These are phyloP conservation scores for Pascua sp. DNA, from an alignment of 1,284 basidiomycete genomes.

Conservation along the genomic window DNA sequence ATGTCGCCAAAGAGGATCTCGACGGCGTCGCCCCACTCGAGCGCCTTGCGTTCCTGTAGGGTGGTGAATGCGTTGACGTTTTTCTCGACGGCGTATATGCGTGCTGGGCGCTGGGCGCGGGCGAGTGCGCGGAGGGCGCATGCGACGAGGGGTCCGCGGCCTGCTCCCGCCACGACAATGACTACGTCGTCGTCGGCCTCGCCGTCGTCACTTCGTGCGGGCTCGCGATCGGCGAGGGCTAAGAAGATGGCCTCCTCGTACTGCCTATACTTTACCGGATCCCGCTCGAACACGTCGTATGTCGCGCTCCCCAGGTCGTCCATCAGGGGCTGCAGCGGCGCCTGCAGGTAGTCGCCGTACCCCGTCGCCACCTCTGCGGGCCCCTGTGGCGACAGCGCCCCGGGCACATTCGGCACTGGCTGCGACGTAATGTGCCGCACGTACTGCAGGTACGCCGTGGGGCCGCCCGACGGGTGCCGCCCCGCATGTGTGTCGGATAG, in stretches of 20 bases:
- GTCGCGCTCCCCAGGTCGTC: conserved; percentile 92
- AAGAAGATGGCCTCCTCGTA: conserved; percentile 91
- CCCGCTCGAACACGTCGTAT: conserved; percentile 96
- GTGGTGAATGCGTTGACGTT: conserved; percentile 91
- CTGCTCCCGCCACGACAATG: conserved; percentile 90
- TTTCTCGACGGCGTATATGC: conserved; percentile 90
- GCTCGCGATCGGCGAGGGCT: conserved; percentile 70
- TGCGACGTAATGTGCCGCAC: conserved; percentile 75
- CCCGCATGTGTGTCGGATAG: conserved; percentile 64
- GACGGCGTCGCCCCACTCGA: conserved; percentile 81
- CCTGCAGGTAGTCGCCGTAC: conserved; percentile 93
- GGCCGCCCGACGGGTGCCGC: conserved; percentile 73
- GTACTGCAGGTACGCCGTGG: conserved; percentile 86
- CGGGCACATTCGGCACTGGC: conserved; percentile 11
- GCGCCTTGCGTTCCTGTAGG: conserved; percentile 73
- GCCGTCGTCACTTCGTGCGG: background rate
- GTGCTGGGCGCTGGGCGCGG: conserved; percentile 63
- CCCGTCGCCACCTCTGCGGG: conserved; percentile 83
- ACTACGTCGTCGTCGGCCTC: conserved; percentile 38
- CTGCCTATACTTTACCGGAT: conserved; percentile 91
- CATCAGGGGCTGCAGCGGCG: conserved; percentile 94
- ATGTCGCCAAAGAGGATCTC: conserved; percentile 89
- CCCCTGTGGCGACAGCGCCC: conserved; percentile 45
- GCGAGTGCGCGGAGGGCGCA: conserved; percentile 75
- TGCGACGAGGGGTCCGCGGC: conserved; percentile 88